These are phyloP conservation scores for Boletus pseudo-olivaceus DNA, from an alignment of 768 basidiomycete species.

Conservation along the genomic window DNA sequence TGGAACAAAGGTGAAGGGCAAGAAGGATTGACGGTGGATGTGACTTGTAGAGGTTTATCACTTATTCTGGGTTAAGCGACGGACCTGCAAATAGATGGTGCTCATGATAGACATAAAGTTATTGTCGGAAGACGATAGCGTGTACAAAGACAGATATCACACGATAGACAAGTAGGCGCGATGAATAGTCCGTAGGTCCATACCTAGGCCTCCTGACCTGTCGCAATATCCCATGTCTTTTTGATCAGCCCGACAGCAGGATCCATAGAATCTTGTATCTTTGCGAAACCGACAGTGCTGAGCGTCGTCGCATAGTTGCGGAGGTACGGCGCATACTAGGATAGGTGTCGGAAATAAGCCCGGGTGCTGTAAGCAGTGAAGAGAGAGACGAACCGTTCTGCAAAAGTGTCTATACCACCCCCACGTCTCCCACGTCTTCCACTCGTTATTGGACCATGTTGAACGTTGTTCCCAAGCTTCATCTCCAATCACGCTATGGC, in stretches of 20 bases:
- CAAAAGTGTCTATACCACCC: slow-evolving; percentile 92
- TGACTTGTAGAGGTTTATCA: neutral
- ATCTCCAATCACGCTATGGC: slow-evolving; percentile 57
- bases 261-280: slow-evolving; percentile 55
- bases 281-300: slow-evolving; percentile 62
- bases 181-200: neutral
- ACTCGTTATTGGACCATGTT: slow-evolving; percentile 69
- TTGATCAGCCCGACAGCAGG: slow-evolving; percentile 56
- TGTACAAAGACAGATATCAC: slow-evolving; percentile 1
- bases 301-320: slow-evolving; percentile 72
- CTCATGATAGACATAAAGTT: slow-evolving; percentile 19
- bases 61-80: neutral
- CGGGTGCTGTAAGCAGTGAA: neutral
- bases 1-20: slow-evolving; percentile 18
- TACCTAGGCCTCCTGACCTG: slow-evolving; percentile 49
- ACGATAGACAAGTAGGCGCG: neutral
- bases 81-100: slow-evolving; percentile 1
- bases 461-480: slow-evolving; percentile 68
- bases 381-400: slow-evolving; percentile 54
- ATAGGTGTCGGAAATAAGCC: neutral
- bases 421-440: slow-evolving; percentile 87
- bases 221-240: slow-evolving; percentile 69
- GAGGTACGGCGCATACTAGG: slow-evolving; percentile 76
- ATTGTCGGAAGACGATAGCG: slow-evolving; percentile 1
- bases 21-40: slow-evolving; percentile 18